phyloP scores from a whole-genome alignment of 31 red algal species.

The Odonthalia washingtoniensis region DNA sequence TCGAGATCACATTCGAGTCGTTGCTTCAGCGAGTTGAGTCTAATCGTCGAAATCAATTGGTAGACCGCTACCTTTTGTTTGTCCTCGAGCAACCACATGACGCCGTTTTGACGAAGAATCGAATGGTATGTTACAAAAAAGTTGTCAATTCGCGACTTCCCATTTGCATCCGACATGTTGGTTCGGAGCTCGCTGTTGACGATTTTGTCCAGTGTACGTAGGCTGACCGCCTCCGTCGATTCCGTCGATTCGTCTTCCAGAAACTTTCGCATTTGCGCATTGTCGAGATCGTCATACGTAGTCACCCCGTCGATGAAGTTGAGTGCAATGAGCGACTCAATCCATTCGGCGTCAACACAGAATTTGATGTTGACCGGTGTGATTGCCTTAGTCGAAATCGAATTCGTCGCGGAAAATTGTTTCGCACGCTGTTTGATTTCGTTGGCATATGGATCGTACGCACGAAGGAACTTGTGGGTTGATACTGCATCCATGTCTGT shows the following conservation, averaged over 20 bases:
- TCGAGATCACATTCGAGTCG: constrained; percentile 6
- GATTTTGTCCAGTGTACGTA: background rate
- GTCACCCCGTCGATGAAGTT: background rate
- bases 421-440: constrained; percentile 9
- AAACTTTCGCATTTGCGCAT: background rate
- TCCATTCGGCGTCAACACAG: no score
- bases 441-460: constrained; percentile 22
- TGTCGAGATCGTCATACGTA: background rate
- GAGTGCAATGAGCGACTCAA: background rate
- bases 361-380: background rate
- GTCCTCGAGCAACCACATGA: background rate
- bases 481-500: background rate
- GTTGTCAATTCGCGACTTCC: background rate
- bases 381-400: background rate
- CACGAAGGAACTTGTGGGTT: background rate
- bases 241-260: background rate
- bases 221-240: background rate
- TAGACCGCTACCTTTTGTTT: background rate
- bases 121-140: background rate
- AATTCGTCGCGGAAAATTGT: background rate
- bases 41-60: background rate
- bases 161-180: background rate
- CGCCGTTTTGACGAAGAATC: background rate
- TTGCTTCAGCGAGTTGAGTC: background rate
- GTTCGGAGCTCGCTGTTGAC: background rate